Percentiles rank a stretch among this genome's conserved stretches.
Evolutionary conservation across 192 early-diverging fungal genomes (phyloP).

Genomic region (Entomortierella lignicola): DNA sequence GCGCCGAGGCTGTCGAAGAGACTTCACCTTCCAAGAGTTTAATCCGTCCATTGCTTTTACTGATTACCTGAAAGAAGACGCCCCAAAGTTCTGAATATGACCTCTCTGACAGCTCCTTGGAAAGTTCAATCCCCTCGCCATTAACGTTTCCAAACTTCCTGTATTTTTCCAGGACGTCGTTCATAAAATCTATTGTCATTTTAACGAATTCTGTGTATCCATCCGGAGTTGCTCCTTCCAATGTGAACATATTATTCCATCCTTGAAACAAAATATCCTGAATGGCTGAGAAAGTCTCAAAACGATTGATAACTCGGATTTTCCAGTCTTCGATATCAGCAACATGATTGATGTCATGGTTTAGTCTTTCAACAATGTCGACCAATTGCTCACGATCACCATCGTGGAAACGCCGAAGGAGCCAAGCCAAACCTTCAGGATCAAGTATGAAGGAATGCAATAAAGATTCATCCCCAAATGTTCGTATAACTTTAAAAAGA

Average conservation of each 20-base stretch:
- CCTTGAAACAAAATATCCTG: too few relatives aligned
- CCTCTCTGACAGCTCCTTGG: not conserved
- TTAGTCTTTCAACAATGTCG: too few relatives aligned
- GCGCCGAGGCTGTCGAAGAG: not conserved
- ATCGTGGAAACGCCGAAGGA: too few relatives aligned
- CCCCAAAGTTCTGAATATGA: not conserved
- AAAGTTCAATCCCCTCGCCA: not conserved
- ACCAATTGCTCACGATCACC: too few relatives aligned
- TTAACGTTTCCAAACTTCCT: not conserved
- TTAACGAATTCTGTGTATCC: not conserved
- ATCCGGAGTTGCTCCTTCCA: not conserved
- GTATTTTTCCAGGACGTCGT: not conserved
- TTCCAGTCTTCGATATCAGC: not conserved
- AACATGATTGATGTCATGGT: too few relatives aligned
- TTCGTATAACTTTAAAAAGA: too few relatives aligned
- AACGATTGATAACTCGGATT: not conserved
- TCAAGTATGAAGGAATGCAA: too few relatives aligned
- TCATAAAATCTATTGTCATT: conserved; percentile 5
- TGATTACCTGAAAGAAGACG: not conserved
- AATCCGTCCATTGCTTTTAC: not conserved
- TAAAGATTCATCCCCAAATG: too few relatives aligned
- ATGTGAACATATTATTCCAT: not conserved
- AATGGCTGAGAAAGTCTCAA: not conserved
- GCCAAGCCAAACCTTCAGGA: too few relatives aligned
- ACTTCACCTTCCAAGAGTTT: conserved; percentile 2